These are phyloP conservation scores for Picea engelmannii DNA, from an alignment of 83 land plant species.

Conservation along the genomic window DNA sequence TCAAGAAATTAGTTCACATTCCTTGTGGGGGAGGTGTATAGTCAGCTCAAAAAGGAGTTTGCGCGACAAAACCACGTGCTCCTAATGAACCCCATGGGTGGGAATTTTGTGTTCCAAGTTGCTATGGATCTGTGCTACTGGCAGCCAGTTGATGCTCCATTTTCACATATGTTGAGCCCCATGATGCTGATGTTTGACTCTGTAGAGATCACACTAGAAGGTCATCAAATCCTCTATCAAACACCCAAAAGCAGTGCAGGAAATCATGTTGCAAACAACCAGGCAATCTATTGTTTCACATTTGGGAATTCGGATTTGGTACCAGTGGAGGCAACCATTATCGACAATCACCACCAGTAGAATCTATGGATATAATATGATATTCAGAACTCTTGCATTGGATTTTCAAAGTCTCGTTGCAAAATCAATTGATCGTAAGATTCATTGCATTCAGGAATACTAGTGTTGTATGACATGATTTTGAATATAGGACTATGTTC, in stretches of 20 bases:
- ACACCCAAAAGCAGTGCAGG: no score
- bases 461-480: no score
- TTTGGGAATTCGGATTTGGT: no score
- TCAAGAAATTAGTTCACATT: conserved; percentile 47
- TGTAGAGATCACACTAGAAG: neutral
- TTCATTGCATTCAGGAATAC: no score
- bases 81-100: conserved; percentile 14
- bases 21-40: conserved; percentile 39
- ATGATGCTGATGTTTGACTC: conserved; percentile 48
- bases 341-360: conserved; percentile 54
- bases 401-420: no score
- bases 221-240: conserved; percentile 34
- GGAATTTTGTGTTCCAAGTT: conserved; percentile 45
- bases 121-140: conserved; percentile 60
- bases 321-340: no score
- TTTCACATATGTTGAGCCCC: neutral
- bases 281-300: conserved; percentile 47
- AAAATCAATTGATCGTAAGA: no score
- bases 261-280: neutral
- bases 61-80: conserved; percentile 22
- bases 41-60: conserved; percentile 39
- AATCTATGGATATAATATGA: conserved; percentile 57
- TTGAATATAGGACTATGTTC: no score
- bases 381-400: conserved; percentile 29
- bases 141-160: neutral